Base-by-base conservation (phyloP, 495 filamentous ascomycete species). In the Penicillium arizonense region DNA sequence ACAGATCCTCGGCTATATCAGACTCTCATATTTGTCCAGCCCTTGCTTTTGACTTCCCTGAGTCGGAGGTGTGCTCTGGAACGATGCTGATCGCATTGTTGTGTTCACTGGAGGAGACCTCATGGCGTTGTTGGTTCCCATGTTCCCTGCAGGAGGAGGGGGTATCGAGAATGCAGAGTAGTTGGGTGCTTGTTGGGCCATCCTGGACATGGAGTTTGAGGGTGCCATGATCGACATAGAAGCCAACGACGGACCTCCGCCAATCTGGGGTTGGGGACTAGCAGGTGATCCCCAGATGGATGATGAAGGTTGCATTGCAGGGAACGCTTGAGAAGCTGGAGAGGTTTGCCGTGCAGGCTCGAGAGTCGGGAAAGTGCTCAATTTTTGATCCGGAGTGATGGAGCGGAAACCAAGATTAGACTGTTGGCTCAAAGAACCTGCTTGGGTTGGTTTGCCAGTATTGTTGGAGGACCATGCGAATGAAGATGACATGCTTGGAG, bases 11-110 rank as follows among this genome's bases (percentile, higher is more conserved):
- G 18, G 18, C 65, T 43, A 95, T 51, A 95, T 63, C 58, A 95
- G 72, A 67, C 90, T 94, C 60, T 90, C 86, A 59, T 89, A 95
- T 60, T 86, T 87, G 67, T 90, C 89, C 63, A 95, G 71, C 7
- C 87, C 88, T 53, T 82, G 74, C 38, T 72, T 69, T 46, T 69
- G 70, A 28, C 70, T 61, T 42, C 37, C 49, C 47, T 57, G 55
- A 37, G 39, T 24, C 55, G 43, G 58, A 28, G 50, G 46, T 45
- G 58, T 64, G 21, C 46, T 37, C 14, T 47, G 47, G 45, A 68
- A 64, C 23, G 60, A 49, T 16, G 24, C 49, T 28, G 54, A 56
- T 18, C 51, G 56, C 33, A 47, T 52, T 34, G 48, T 62, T 54
- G 41, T 57, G 47, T 56, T 53, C 32, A 67, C 54, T 23, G 55